Base-by-base conservation (phyloP, 169 alveolate species). In the Eimeria falciformis region DNA sequence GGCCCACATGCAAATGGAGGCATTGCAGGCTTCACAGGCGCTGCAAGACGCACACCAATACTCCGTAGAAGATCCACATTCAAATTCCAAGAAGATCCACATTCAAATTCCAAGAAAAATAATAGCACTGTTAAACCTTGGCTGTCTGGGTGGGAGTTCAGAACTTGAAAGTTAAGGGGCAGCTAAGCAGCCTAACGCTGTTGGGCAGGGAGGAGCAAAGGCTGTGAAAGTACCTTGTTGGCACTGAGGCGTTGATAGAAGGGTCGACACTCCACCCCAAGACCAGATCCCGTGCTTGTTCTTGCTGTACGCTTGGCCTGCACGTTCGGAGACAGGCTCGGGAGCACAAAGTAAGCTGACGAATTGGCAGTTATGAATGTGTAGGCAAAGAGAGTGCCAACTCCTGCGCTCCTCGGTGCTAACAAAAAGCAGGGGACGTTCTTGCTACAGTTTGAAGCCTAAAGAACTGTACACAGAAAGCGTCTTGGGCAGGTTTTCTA, bases 261-360 rank as follows among this genome's bases (percentile, higher is more conserved):
- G 53, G 83, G 33, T 18, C 14, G 14, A 73, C 83, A 40, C 83
- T 73, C 83, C 83, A 73, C 11, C 58, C 83, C 83, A 73, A 21
- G 25, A 73, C 83, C 62, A 73, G 33, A 27, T 73, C 83, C 37
- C 83, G 14, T 37, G 83, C 83, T 43, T 73, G 83, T 43, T 73
- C 83, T 58, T 73, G 83, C 83, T 73, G 83, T 17, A 73, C 58
- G 27, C 53, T 73, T 29, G 83, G 53, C 12, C 83, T 73, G 83
- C 3, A 68, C 12, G 9, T 11, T 47, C 58, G 58, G 14, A 47
- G 14, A 27, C 5, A 23, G 23, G 43, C 23, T 33, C 23, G 14
- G 14, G 14, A 14, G 14, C 6, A 47, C 6, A 47, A 47, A 47
- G 18, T 12, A 12, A 50, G 18, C 11, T 50, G 18, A 50, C 11